Conservation (phyloP, 2,329 filamentous ascomycete species). For the Ophiocordyceps robertsii region DNA sequence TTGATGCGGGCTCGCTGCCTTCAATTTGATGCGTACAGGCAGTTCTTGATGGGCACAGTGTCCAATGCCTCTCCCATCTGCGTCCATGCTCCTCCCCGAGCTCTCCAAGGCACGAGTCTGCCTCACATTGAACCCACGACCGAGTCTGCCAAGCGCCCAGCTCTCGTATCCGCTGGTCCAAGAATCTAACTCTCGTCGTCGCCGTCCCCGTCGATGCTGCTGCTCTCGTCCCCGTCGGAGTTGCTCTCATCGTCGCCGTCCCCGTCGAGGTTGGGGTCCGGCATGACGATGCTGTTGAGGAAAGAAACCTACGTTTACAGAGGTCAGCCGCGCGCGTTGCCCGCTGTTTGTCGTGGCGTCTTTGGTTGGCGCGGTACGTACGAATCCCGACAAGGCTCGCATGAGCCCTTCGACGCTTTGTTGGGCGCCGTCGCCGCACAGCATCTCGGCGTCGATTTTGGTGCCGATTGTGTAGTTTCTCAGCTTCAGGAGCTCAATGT, state of each 20-base stretch:
- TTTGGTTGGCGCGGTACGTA: slow-evolving; percentile 28
- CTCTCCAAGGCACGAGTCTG: too few species aligned
- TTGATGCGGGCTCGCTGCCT: too few species aligned
- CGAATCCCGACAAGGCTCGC: slow-evolving; percentile 61
- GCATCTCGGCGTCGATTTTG: slow-evolving; percentile 50
- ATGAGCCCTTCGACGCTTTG: slow-evolving; percentile 53
- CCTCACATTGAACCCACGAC: too few species aligned
- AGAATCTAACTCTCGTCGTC: neutral
- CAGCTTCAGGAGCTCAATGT: slow-evolving; percentile 71
- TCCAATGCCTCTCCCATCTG: too few species aligned
- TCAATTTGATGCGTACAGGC: too few species aligned
- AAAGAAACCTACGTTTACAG: slow-evolving; percentile 63
- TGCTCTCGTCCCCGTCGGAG: too few species aligned
- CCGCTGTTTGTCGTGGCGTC: neutral
- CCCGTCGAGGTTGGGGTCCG: too few species aligned
- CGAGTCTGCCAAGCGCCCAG: neutral
- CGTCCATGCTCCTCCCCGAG: too few species aligned
- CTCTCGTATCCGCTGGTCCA: neutral
- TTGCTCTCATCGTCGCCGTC: too few species aligned
- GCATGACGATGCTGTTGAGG: slow-evolving; percentile 61
- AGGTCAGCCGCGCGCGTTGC: slow-evolving; percentile 29
- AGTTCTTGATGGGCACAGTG: too few species aligned
- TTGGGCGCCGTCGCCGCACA: slow-evolving; percentile 49
- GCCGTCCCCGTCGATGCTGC: too few species aligned
- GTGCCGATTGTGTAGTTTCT: slow-evolving; percentile 63